phyloP scores from a whole-genome alignment of 768 basidiomycete genomes.

The Agaricus subrufescens region DNA sequence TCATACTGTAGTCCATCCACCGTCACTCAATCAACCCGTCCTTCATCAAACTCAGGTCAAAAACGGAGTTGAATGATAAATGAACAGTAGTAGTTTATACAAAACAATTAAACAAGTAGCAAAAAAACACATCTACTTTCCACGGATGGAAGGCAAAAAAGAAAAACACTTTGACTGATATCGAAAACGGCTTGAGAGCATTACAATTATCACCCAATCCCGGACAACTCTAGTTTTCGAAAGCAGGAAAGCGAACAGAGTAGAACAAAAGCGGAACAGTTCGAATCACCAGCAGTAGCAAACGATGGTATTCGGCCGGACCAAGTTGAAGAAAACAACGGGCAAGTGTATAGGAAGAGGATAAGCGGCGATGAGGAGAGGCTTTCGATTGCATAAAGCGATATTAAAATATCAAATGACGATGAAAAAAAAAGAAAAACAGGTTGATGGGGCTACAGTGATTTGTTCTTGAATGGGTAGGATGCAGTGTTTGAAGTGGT shows the following conservation, averaged over 20 bases:
- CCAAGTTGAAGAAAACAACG: conserved; percentile 2
- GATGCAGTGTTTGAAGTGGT: conserved; percentile 4
- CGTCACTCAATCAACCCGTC: background rate
- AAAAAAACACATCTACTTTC: conserved; percentile 7
- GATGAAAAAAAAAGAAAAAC: conserved; percentile 3
- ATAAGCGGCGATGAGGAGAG: conserved; percentile 1
- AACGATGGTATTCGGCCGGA: background rate
- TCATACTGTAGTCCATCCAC: background rate
- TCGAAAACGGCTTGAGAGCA: background rate
- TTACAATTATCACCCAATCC: background rate
- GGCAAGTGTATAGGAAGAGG: background rate
- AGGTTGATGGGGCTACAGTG: conserved; percentile 9
- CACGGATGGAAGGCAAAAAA: background rate
- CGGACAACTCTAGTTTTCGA: background rate
- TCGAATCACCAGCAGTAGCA: conserved; percentile 1
- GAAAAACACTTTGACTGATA: background rate
- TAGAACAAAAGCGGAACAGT: background rate
- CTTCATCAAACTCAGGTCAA: background rate
- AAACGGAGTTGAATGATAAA: background rate
- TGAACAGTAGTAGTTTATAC: conserved; percentile 6
- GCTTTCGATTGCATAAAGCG: conserved; percentile 7
- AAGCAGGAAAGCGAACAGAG: conserved; percentile 8
- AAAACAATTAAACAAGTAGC: background rate
- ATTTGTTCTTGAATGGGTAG: conserved; percentile 8
- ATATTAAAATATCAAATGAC: conserved; percentile 10